Evolutionary conservation across 352 stramenopile species (phyloP).

Genomic region (Globisporangium apiculatum): DNA sequence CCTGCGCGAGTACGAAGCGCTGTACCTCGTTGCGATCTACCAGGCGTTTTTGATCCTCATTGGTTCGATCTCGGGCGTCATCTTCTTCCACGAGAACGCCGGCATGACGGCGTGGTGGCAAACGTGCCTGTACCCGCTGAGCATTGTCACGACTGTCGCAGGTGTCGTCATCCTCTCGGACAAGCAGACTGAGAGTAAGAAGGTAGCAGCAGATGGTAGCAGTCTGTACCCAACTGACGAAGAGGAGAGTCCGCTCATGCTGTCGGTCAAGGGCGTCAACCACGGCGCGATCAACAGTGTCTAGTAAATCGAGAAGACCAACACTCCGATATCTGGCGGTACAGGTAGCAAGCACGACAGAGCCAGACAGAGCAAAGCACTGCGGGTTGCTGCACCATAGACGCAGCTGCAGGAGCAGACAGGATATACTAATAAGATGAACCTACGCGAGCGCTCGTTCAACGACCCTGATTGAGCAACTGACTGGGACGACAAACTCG

Average conservation of each 20-base stretch:
- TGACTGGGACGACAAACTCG: background rate
- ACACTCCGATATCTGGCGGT: too few species aligned
- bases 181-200: constrained; percentile 53
- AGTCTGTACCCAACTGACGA: constrained; percentile 17
- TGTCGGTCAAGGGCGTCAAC: constrained; percentile 25
- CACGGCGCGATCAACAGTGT: constrained; percentile 34
- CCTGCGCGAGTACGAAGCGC: constrained; percentile 78
- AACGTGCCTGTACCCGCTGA: constrained; percentile 61
- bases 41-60: constrained; percentile 81
- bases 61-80: constrained; percentile 76
- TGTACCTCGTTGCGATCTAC: constrained; percentile 84
- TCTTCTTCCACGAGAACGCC: constrained; percentile 84
- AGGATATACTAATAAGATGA: constrained; percentile 13
- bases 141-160: constrained; percentile 70
- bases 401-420: background rate
- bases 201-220: constrained; percentile 6
- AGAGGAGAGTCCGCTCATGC: constrained; percentile 40
- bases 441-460: constrained; percentile 1
- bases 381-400: constrained; percentile 1
- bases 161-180: constrained; percentile 80
- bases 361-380: too few species aligned
- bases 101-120: constrained; percentile 84
- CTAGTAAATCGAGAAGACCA: too few species aligned
- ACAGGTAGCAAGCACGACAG: background rate
- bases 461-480: background rate